Conservation (phyloP, 2,329 filamentous ascomycete genomes). For the Aspergillus terreus region DNA sequence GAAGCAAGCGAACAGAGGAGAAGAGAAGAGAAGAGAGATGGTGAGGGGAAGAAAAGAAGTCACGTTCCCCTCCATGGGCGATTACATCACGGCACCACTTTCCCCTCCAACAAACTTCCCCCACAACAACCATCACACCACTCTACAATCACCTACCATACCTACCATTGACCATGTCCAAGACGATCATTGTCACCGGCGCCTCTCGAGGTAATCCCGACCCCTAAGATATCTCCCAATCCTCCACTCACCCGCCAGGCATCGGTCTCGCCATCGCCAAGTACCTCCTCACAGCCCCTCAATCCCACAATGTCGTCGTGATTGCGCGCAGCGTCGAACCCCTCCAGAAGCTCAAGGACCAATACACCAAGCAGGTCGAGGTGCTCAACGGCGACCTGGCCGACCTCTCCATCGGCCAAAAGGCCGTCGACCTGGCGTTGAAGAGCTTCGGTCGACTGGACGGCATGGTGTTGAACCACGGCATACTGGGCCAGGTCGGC, state of each 20-base stretch:
- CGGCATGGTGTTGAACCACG: constrained; percentile 84
- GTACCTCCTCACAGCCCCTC: constrained; percentile 51
- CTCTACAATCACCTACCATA: background rate
- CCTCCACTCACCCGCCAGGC: constrained; percentile 34
- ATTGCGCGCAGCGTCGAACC: constrained; percentile 55
- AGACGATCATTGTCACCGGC: constrained; percentile 68
- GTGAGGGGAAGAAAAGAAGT: background rate
- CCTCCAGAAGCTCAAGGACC: constrained; percentile 50
- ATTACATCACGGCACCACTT: background rate
- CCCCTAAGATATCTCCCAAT: background rate
- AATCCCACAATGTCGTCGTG: constrained; percentile 55
- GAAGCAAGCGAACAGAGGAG: too few relatives aligned
- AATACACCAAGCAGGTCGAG: constrained; percentile 54
- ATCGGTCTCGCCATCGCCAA: constrained; percentile 61
- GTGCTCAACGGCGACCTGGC: constrained; percentile 57
- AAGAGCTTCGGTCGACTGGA: constrained; percentile 70
- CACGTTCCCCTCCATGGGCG: too few relatives aligned
- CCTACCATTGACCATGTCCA: constrained; percentile 41
- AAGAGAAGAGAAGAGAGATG: background rate
- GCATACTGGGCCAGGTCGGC: constrained; percentile 70
- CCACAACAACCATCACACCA: background rate
- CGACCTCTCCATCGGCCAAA: constrained; percentile 52
- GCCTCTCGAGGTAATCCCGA: constrained; percentile 54
- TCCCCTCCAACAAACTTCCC: background rate
- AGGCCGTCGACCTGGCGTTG: constrained; percentile 63